Evolutionary conservation across 2,329 filamentous ascomycete species (phyloP).

Genomic region (Microcyclospora pomicola): DNA sequence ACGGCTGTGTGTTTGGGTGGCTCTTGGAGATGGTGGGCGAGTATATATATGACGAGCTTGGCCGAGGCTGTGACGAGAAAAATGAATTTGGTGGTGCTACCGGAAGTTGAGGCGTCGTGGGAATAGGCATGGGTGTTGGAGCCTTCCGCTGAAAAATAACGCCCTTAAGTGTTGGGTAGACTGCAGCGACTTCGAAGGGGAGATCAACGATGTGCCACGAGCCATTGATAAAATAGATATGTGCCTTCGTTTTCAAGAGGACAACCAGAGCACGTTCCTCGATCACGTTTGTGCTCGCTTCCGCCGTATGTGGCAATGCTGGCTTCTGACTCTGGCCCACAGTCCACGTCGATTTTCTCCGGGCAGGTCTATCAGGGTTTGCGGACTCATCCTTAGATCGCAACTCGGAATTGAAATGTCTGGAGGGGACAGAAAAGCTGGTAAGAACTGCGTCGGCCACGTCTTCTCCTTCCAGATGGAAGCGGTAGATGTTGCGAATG

Average conservation of each 20-base stretch:
- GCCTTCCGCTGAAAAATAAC: slow-evolving; percentile 75
- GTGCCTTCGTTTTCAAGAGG: slow-evolving; percentile 81
- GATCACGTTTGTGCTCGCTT: background rate
- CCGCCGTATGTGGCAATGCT: background rate
- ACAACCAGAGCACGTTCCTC: slow-evolving; percentile 57
- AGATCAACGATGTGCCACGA: slow-evolving; percentile 82
- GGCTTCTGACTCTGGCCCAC: background rate
- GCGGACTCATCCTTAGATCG: background rate
- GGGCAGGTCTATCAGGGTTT: background rate
- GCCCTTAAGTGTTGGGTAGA: slow-evolving; percentile 68
- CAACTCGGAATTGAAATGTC: no score
- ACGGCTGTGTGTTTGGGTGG: slow-evolving; percentile 11
- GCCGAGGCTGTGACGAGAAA: slow-evolving; percentile 49
- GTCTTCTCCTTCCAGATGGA: slow-evolving; percentile 73
- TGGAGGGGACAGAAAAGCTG: slow-evolving; percentile 48
- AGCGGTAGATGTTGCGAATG: slow-evolving; percentile 73
- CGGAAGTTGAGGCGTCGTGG: slow-evolving; percentile 29
- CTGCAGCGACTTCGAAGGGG: slow-evolving; percentile 84
- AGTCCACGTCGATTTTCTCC: background rate
- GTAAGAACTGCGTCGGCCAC: slow-evolving; percentile 79
- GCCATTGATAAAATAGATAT: slow-evolving; percentile 82
- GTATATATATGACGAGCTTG: slow-evolving; percentile 23
- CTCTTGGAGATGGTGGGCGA: slow-evolving; percentile 20
- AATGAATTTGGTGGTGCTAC: slow-evolving; percentile 71
- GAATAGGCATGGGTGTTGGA: slow-evolving; percentile 31